Evolutionary conservation across 345 rosid genomes (phyloP).

Genomic region (Pseudoturritis turrita): DNA sequence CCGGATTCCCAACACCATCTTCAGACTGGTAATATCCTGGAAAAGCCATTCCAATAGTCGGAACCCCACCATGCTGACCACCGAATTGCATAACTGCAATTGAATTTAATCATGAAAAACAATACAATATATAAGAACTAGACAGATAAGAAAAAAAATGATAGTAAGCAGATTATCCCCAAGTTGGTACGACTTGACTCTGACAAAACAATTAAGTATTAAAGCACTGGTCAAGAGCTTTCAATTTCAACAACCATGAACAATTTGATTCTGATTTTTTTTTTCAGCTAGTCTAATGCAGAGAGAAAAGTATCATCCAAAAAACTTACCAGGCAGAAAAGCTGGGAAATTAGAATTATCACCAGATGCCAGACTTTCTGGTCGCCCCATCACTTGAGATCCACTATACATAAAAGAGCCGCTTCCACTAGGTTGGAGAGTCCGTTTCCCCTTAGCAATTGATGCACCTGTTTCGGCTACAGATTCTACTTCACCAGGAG

Average conservation of each 20-base stretch:
- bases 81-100: conserved; percentile 77
- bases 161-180: neutral
- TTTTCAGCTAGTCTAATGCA: neutral
- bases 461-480: conserved; percentile 49
- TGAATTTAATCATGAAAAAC: neutral
- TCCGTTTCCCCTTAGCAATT: conserved; percentile 63
- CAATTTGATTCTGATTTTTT: neutral
- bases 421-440: conserved; percentile 56
- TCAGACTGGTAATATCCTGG: conserved; percentile 62
- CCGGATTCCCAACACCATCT: conserved; percentile 79
- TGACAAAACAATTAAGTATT: neutral
- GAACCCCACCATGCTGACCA: conserved; percentile 95
- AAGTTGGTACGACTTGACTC: neutral
- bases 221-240: no score
- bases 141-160: neutral
- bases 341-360: conserved; percentile 81
- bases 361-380: conserved; percentile 58
- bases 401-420: conserved; percentile 68
- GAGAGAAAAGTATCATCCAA: neutral
- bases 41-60: conserved; percentile 96
- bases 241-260: neutral
- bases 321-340: conserved; percentile 72
- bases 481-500: conserved; percentile 53
- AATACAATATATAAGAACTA: neutral
- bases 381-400: conserved; percentile 60